These are phyloP conservation scores for Clavispora vitiphila DNA, from an alignment of 805 yeast genomes.

Conservation along the genomic window DNA sequence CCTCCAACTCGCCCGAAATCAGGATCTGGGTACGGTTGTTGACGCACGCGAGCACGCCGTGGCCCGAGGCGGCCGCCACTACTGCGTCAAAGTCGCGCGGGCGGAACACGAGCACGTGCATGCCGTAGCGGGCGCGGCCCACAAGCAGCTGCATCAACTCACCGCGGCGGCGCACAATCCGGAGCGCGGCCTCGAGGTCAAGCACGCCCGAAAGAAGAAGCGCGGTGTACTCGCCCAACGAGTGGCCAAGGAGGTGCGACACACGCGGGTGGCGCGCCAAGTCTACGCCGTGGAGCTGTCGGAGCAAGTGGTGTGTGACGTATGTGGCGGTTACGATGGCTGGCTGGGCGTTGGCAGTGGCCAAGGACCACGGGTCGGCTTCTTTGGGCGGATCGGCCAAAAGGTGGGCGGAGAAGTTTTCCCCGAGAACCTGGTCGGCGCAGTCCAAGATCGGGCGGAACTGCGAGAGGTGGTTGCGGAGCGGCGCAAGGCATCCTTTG, in stretches of 20 bases:
- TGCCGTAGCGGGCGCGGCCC: slow-evolving; percentile 15
- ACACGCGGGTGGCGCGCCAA: slow-evolving; percentile 13
- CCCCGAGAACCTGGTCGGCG: slow-evolving; percentile 11
- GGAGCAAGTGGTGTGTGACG: slow-evolving; percentile 6
- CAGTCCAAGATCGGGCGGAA: slow-evolving; percentile 9
- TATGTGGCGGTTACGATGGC: slow-evolving; percentile 42
- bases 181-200: slow-evolving; percentile 10
- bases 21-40: slow-evolving; percentile 42
- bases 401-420: slow-evolving; percentile 7
- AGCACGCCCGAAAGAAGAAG: slow-evolving; percentile 12
- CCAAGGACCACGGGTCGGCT: slow-evolving; percentile 12
- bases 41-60: slow-evolving; percentile 40
- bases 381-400: slow-evolving; percentile 5
- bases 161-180: slow-evolving; percentile 15
- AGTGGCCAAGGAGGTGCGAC: slow-evolving; percentile 12
- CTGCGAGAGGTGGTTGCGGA: slow-evolving; percentile 5
- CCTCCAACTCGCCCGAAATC: slow-evolving; percentile 35
- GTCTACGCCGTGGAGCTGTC: slow-evolving; percentile 7
- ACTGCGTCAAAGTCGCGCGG: slow-evolving; percentile 20
- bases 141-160: slow-evolving; percentile 10
- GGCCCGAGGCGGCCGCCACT: slow-evolving; percentile 12
- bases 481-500: slow-evolving; percentile 11
- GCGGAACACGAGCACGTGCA: slow-evolving; percentile 32
- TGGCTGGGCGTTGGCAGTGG: slow-evolving; percentile 45
- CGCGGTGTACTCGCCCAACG: slow-evolving; percentile 16